Base-by-base conservation (phyloP, 2,329 filamentous ascomycete species). In the Pleoardoris graminearum region DNA sequence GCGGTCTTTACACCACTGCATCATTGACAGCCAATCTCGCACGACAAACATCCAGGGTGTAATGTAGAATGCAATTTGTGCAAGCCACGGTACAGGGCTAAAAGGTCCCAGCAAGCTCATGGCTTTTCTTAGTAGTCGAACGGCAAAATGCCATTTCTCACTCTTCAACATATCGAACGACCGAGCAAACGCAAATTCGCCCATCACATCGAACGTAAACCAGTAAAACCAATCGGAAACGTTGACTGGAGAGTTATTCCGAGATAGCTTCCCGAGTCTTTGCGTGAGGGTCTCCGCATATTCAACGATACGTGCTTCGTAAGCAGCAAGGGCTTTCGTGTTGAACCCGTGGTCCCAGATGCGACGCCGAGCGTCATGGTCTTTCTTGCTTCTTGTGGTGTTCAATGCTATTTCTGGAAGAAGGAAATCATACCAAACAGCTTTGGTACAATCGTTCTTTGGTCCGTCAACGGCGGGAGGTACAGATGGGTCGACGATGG, bases 151-250 rank as follows among this genome's bases (percentile, higher is more conserved):
- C 44, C 37, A 48, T 12, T 51, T 21, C 3, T 41, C 27, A 11
- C 23, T 50, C 32, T 49, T 16, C 25, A 75, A 56, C 66, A 71
- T 68, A 35, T 59, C 53, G 53, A 75, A 71, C 21, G 69, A 55
- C 49, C 71, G 66, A 6, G 66, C 67, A 46, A 74, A 71, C 21
- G 62, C 65, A 7, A 75, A 59, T 32, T 75, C 73, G 10, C 73
- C 74, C 69, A 79, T 77, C 27, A 79, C 67, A 48, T 79, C 77
- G 55, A 78, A 73, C 21, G 68, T 65, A 41, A 78, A 61, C 56
- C 66, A 73, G 47, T 68, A 50, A 14, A 55, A 54, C 50, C 48
- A 53, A 23, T 45, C 23, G 1, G 51, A 44, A 10, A 53, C 48
- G 25, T 61, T 29, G 17, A 39, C 12, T 19, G 22, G 33, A 2